These are phyloP conservation scores for Leishmania martiniquensis DNA, from an alignment of 208 protist species.

Conservation along the genomic window DNA sequence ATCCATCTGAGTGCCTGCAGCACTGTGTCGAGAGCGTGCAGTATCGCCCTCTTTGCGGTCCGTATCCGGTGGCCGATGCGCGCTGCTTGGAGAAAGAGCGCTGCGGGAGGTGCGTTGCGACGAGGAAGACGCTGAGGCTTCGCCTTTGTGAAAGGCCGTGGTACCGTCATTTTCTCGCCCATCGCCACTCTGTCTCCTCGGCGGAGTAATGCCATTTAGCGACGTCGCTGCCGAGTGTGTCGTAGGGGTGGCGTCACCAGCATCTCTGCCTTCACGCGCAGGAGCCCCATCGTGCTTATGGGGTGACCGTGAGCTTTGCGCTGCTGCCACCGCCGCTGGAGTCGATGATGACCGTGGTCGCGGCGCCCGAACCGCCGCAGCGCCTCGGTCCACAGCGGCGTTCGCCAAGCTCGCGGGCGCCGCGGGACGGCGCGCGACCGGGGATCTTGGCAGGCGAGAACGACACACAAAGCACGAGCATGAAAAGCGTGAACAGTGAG, in stretches of 20 bases:
- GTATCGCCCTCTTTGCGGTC: background rate
- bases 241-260: background rate
- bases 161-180: background rate
- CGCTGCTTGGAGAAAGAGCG: background rate
- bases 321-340: background rate
- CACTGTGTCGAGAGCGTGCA: background rate
- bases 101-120: background rate
- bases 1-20: background rate
- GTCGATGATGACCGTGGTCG: background rate
- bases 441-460: background rate
- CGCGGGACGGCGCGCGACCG: background rate
- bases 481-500: background rate
- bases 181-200: background rate
- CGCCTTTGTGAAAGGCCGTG: background rate
- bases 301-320: background rate
- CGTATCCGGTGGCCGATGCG: background rate
- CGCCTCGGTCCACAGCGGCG: background rate
- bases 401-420: background rate
- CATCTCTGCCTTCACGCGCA: background rate
- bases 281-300: background rate
- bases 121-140: background rate
- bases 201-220: conserved; percentile 14
- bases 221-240: conserved; percentile 8
- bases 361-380: background rate
- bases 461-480: conserved; percentile 34